Evolutionary conservation across 1,284 basidiomycete genomes (phyloP), one percentile per base, ranked within the genome.

Genomic region (Coniophora puteana): DNA sequence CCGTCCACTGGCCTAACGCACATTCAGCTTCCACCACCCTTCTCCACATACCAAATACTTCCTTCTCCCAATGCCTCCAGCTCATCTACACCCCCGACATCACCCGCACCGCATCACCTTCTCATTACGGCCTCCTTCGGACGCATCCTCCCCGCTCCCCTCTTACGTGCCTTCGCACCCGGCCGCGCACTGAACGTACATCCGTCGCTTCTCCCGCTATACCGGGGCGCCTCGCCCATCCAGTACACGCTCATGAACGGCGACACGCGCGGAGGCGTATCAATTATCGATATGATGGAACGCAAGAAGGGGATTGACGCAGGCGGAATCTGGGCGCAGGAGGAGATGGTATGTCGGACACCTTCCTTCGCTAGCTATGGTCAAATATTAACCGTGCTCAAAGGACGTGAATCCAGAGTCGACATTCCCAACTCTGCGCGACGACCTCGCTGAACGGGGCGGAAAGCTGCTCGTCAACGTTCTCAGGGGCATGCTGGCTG

Each of bases 111-210:
- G 0, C 59, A 73, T 4, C 75, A 85, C 48, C 53, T 97, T 8
- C 73, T 98, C 6, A 53, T 98, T 4, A 95, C 93, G 0, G 93
- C 92, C 8, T 96, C 93, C 1, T 97, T 97, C 53, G 94, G 94
- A 1, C 84, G 91, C 39, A 88, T 97, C 46, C 74, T 97, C 17
- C 81, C 92, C 0, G 59, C 72, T 3, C 51, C 66, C 1, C 66
- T 93, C 32, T 76, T 96, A 3, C 55, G 69, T n/a, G 65, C 71
- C 21, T 96, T 96, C 53, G 66, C 63, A 0, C 69, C 72, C 0
- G 61, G 66, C 1, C 77, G 81, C 38, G 67, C 84, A n/a, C 68
- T 99, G 30, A 97, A 98, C 55, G 78, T 98, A 4, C 95, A 99
- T 55, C 93, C 94, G 0, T 95, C 92, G 14, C 66, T 93, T 0